A percentile compares a stretch with the other conserved stretches of the same genome.
These are phyloP conservation scores for Pestalotiopsis sp. DNA, from an alignment of 2,329 filamentous ascomycete species.

Conservation along the genomic window DNA sequence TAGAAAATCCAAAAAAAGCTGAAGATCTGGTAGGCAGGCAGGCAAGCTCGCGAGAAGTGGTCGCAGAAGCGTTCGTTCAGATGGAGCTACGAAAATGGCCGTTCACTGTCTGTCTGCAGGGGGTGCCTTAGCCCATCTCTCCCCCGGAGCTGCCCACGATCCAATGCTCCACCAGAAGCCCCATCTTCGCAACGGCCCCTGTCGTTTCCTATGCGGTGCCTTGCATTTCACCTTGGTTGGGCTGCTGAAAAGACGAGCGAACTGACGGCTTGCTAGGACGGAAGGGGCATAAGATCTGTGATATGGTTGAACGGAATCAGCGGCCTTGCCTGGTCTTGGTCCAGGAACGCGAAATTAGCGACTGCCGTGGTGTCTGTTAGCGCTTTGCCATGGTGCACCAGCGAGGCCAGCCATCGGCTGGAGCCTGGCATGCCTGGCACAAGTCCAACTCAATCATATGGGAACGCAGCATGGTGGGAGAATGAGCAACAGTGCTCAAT, in stretches of 20 bases:
- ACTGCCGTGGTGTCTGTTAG: neutral
- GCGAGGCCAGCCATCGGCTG: neutral
- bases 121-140: neutral
- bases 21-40: too few relatives aligned
- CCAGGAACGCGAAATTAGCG: slow-evolving; percentile 12
- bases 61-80: too few relatives aligned
- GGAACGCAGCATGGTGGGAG: neutral
- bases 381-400: neutral
- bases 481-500: neutral
- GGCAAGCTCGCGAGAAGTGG: too few relatives aligned
- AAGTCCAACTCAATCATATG: neutral
- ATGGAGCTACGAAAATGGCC: neutral
- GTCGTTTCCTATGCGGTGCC: neutral
- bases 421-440: too few relatives aligned
- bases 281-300: neutral
- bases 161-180: neutral
- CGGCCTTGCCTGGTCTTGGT: neutral
- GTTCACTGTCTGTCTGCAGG: neutral
- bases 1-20: neutral
- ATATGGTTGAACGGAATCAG: neutral
- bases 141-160: neutral
- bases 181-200: neutral
- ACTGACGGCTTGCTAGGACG: neutral
- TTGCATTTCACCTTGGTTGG: neutral
- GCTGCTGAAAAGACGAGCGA: neutral